Conservation (phyloP, 768 basidiomycete genomes). For the Clathrus columnatus region DNA sequence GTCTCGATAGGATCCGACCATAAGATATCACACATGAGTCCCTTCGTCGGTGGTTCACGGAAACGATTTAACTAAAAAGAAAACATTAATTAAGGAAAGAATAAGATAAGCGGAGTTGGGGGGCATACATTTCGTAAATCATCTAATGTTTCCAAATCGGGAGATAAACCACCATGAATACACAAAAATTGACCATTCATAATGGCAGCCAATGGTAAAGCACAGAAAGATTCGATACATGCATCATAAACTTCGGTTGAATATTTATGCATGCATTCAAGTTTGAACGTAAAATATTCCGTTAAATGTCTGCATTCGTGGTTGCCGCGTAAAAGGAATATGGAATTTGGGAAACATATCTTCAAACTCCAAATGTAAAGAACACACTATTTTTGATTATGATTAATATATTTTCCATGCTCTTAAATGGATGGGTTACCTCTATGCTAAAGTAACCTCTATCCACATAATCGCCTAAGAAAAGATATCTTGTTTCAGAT, state of each 20-base stretch:
- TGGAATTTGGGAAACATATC: conserved; percentile 39
- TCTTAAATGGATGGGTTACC: conserved; percentile 20
- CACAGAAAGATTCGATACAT: conserved; percentile 42
- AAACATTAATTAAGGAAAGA: not conserved
- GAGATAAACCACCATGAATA: conserved; percentile 41
- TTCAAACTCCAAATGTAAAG: conserved; percentile 39
- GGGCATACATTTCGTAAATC: conserved; percentile 32
- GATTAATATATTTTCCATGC: not conserved
- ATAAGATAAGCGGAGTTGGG: not conserved
- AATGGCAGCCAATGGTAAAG: conserved; percentile 38
- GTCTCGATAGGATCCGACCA: conserved; percentile 45
- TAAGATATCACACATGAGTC: conserved; percentile 43
- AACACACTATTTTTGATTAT: conserved; percentile 27
- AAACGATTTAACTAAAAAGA: conserved; percentile 37
- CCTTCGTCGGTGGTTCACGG: conserved; percentile 40
- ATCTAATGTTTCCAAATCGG: conserved; percentile 39
- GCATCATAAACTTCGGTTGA: conserved; percentile 40
- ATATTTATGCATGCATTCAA: conserved; percentile 71
- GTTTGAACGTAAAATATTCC: conserved; percentile 98
- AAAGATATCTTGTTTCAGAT: conserved; percentile 36
- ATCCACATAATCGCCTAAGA: conserved; percentile 41
- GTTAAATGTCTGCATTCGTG: conserved; percentile 59
- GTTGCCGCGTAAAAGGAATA: conserved; percentile 38
- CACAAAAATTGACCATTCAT: conserved; percentile 50
- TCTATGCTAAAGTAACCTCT: conserved; percentile 41